Evolutionary conservation across 1,284 basidiomycete genomes (phyloP).

Genomic region (Melampsora allii-populina): DNA sequence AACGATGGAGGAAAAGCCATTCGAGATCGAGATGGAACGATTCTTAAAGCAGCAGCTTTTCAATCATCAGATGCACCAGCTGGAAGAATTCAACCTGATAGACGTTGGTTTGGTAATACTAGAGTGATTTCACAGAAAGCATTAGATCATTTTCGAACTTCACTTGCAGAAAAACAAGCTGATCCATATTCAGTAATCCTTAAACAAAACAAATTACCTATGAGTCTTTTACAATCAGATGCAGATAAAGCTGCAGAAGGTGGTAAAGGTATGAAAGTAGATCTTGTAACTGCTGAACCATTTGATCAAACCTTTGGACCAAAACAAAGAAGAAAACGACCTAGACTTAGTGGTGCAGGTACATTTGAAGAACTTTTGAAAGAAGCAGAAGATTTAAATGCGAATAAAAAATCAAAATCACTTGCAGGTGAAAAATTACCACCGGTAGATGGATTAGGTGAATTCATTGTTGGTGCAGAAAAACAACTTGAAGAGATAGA

Average conservation of each 20-base stretch:
- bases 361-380: constrained; percentile 79
- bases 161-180: constrained; percentile 72
- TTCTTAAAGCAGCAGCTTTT: constrained; percentile 84
- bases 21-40: constrained; percentile 81
- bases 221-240: constrained; percentile 85
- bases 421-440: constrained; percentile 34
- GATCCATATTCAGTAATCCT: constrained; percentile 92
- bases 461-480: constrained; percentile 66
- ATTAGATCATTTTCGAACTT: constrained; percentile 87
- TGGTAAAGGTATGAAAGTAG: constrained; percentile 60
- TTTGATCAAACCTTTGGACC: constrained; percentile 89
- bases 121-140: constrained; percentile 95
- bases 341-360: constrained; percentile 70
- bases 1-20: constrained; percentile 77
- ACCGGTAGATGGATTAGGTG: constrained; percentile 62
- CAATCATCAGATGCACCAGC: constrained; percentile 85
- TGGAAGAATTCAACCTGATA: constrained; percentile 85
- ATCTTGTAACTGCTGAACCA: constrained; percentile 90
- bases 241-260: constrained; percentile 66
- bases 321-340: constrained; percentile 85
- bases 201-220: constrained; percentile 86
- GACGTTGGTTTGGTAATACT: constrained; percentile 96
- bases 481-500: constrained; percentile 46
- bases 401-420: constrained; percentile 37
- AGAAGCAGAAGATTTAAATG: constrained; percentile 45